Base-by-base conservation (phyloP, 352 stramenopile species). In the Pythium apleroticum region DNA sequence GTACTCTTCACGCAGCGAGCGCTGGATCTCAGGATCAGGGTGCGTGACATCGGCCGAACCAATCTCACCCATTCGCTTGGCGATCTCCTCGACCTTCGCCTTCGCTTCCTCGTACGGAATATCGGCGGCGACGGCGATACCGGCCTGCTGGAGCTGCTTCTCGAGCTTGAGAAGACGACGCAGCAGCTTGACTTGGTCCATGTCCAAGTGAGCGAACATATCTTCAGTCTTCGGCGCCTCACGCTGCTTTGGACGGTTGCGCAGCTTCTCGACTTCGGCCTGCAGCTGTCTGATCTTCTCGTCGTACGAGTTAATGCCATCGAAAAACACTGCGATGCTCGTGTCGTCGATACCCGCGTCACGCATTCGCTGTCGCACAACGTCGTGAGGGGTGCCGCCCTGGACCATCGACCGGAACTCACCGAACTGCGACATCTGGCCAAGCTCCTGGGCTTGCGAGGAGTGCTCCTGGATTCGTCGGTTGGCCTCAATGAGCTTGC, bases 51-150 rank as follows among this genome's bases (percentile, higher is more conserved):
- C 91, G 58, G 87, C 88, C 17, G 88, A 96, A 57, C 90, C 91
- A 62, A 98, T 98, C 82, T 97, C 91, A 55, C 80, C 75, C 91
- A 98, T 97, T 52, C 91, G 84, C 52, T 74, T 86, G n/a, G 88
- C 83, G 55, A 98, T 98, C 60, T 94, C 83, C 57, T 89, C 80
- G 27, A 98, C 88, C 73, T 97, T 97, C 11, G 75, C 75, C 68
- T 96, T 95, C 24, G 90, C 91, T 72, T 97, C 86, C 68, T 97
- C 89, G 66, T 97, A 98, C 33, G 91, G 85, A 78, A 98, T 98
- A 80, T 98, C 91, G 22, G 94, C 91, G 28, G 90, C 90, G 49
- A 98, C 84, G 56, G 83, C 84, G 67, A 95, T 95, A 86, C 86
- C 86, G 58, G 86, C 86, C 43, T 91, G 75, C 46, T 90, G 78